A percentile compares a stretch with the other conserved stretches of the same genome.
Evolutionary conservation across 495 filamentous ascomycete species (phyloP).

Genomic region (Geoglossum glabrum): DNA sequence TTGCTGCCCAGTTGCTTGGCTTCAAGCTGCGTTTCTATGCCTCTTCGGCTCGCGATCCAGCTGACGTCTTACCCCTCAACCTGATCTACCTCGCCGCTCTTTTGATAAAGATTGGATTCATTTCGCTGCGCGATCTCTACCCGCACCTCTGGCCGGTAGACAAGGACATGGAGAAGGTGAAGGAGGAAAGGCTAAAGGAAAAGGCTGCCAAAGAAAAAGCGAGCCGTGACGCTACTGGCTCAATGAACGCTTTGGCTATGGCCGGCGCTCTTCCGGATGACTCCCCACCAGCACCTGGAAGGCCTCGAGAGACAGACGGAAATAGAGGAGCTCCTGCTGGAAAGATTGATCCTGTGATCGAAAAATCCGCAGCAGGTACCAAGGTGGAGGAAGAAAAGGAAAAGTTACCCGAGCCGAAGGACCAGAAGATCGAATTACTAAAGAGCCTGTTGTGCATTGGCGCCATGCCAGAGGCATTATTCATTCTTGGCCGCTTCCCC

Average conservation of each 20-base stretch:
- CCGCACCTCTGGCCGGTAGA: slow-evolving; percentile 80
- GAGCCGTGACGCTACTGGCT: slow-evolving; percentile 41
- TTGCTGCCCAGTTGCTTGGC: slow-evolving; percentile 84
- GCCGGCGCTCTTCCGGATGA: slow-evolving; percentile 81
- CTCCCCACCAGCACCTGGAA: slow-evolving; percentile 30
- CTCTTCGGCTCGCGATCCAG: slow-evolving; percentile 41
- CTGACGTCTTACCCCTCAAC: slow-evolving; percentile 66
- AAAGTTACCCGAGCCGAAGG: slow-evolving; percentile 56
- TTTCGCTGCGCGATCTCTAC: slow-evolving; percentile 84
- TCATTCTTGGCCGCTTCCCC: slow-evolving; percentile 75
- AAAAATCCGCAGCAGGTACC: slow-evolving; percentile 25
- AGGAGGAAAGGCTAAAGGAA: slow-evolving; percentile 46
- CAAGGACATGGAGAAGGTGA: slow-evolving; percentile 53
- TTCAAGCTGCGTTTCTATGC: slow-evolving; percentile 95
- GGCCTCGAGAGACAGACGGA: slow-evolving; percentile 20
- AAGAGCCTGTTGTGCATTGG: slow-evolving; percentile 77
- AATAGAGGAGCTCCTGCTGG: slow-evolving; percentile 20
- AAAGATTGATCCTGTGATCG: slow-evolving; percentile 15
- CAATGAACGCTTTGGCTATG: slow-evolving; percentile 69
- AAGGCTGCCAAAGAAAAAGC: slow-evolving; percentile 56
- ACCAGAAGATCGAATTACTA: slow-evolving; percentile 73
- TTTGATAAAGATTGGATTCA: slow-evolving; percentile 92
- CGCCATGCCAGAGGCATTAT: slow-evolving; percentile 80
- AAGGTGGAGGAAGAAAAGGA: slow-evolving; percentile 30
- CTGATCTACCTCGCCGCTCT: slow-evolving; percentile 77